phyloP scores from a whole-genome alignment of 78 protist species.

The Guillardia theta region DNA sequence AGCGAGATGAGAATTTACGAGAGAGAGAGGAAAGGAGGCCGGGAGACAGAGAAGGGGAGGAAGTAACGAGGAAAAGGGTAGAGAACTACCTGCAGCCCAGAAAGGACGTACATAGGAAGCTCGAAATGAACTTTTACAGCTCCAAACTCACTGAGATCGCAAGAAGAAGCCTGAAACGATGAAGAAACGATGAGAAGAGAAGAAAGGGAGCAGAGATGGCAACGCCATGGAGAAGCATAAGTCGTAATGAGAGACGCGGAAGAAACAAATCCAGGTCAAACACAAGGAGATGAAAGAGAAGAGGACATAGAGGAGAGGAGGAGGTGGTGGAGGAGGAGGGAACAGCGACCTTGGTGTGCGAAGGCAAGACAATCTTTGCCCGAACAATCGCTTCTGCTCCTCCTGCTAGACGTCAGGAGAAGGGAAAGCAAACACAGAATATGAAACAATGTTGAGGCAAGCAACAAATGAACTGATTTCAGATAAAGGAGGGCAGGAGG shows the following conservation, averaged over 20 bases:
- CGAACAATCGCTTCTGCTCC: not conserved
- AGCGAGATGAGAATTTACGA: not conserved
- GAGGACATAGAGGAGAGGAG: too few relatives aligned
- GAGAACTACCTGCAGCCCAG: not conserved
- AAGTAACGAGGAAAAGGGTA: not conserved
- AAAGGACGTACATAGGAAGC: conserved; percentile 21
- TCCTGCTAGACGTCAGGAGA: not conserved
- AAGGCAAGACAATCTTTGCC: not conserved
- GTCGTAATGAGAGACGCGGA: not conserved
- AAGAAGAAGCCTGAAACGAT: not conserved
- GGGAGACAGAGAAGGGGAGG: not conserved
- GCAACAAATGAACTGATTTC: too few relatives aligned
- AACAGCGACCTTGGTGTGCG: too few relatives aligned
- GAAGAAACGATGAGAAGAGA: not conserved
- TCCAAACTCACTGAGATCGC: not conserved
- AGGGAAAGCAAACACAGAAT: not conserved
- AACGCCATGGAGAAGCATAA: not conserved
- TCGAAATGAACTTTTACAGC: not conserved
- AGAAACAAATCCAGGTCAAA: too few relatives aligned
- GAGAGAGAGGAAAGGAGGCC: not conserved
- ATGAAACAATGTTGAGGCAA: too few relatives aligned
- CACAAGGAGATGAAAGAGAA: too few relatives aligned
- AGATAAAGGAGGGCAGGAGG: not conserved
- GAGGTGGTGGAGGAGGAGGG: too few relatives aligned
- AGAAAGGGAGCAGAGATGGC: not conserved